These are phyloP conservation scores for Mycena kentingensis DNA, from an alignment of 768 basidiomycete species.

Conservation along the genomic window DNA sequence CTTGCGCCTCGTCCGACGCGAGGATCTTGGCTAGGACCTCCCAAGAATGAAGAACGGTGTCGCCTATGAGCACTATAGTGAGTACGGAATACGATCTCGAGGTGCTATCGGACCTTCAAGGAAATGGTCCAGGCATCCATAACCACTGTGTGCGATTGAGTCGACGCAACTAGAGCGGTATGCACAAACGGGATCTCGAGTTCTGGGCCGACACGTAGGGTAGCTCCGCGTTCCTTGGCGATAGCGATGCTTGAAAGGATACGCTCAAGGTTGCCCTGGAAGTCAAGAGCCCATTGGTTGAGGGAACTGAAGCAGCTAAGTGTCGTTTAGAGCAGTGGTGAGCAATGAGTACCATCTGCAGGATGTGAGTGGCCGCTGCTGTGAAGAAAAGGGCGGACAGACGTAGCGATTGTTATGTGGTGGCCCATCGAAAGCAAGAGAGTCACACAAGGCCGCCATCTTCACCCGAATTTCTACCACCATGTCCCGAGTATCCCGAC, in stretches of 20 bases:
- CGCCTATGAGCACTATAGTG: conserved; percentile 55
- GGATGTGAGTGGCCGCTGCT: conserved; percentile 26
- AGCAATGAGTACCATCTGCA: conserved; percentile 35
- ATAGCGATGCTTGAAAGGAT: conserved; percentile 86
- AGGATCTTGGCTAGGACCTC: conserved; percentile 94
- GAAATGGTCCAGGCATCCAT: conserved; percentile 97
- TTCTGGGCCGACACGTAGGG: conserved; percentile 93
- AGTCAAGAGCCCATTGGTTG: conserved; percentile 97
- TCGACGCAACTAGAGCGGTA: neutral
- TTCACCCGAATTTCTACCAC: too few relatives aligned
- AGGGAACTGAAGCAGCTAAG: conserved; percentile 61
- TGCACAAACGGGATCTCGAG: conserved; percentile 85
- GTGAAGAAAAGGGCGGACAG: conserved; percentile 29
- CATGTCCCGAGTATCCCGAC: neutral
- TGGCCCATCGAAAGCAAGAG: conserved; percentile 65
- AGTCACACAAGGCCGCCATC: neutral
- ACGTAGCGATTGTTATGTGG: conserved; percentile 89
- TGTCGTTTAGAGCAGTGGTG: conserved; percentile 1
- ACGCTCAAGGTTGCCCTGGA: conserved; percentile 94
- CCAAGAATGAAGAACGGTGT: conserved; percentile 96
- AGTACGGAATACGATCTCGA: neutral
- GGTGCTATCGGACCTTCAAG: conserved; percentile 68
- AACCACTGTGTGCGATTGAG: conserved; percentile 59
- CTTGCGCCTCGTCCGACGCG: conserved; percentile 71
- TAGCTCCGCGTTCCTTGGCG: conserved; percentile 87